Percentiles rank a stretch among this genome's conserved stretches.
phyloP scores from a whole-genome alignment of 192 early-diverging fungal species.

The Spizellomyces punctatus region DNA sequence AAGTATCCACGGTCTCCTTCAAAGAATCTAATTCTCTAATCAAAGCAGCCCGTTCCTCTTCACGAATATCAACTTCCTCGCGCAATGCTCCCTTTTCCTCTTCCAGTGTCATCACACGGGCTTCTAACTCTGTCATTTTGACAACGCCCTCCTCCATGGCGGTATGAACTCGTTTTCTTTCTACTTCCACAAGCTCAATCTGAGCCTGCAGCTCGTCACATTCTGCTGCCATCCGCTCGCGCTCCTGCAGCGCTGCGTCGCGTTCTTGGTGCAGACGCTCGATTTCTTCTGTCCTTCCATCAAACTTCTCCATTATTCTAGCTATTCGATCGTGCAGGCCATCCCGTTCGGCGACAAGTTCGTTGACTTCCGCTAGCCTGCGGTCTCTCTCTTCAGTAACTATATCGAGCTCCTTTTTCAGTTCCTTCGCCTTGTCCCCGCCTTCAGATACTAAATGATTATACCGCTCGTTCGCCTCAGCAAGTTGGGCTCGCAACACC shows the following conservation, averaged over 20 bases:
- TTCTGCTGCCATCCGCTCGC: not conserved
- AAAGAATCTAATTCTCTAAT: too few relatives aligned
- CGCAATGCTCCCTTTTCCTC: too few relatives aligned
- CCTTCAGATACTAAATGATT: not conserved
- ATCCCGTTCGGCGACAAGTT: constrained; percentile 8
- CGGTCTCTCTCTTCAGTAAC: not conserved
- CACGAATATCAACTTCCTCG: too few relatives aligned
- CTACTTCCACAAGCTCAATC: not conserved
- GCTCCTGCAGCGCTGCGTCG: not conserved
- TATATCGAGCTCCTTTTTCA: not conserved
- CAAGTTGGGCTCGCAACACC: constrained; percentile 1
- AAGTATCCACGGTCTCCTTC: too few relatives aligned
- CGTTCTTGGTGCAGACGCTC: not conserved
- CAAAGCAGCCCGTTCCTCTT: too few relatives aligned
- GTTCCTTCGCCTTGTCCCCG: not conserved
- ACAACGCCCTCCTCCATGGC: too few relatives aligned
- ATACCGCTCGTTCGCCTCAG: not conserved
- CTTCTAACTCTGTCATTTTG: too few relatives aligned
- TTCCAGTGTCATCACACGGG: too few relatives aligned
- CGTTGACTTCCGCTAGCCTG: not conserved
- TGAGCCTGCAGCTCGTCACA: not conserved
- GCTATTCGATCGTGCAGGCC: not conserved
- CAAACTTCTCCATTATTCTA: not conserved
- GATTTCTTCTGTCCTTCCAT: not conserved
- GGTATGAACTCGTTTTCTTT: too few relatives aligned